Conservation (phyloP, 1,139 yeast species). For the Candida sanyaensis region DNA sequence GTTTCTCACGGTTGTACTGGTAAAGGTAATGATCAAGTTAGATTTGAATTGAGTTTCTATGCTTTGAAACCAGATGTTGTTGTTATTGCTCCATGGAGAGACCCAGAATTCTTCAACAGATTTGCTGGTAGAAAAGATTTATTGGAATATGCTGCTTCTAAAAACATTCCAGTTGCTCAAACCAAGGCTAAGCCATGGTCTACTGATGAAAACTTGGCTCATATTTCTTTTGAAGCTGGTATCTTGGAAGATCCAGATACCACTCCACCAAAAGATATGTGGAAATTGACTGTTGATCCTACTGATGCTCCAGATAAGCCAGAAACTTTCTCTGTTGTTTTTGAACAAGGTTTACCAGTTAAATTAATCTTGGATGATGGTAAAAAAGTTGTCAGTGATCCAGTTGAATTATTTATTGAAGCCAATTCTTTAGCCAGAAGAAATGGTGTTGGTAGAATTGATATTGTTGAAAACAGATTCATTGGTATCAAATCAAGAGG, state of each 20-base stretch:
- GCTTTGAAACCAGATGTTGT: conserved; percentile 96
- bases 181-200: conserved; percentile 99
- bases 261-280: conserved; percentile 99
- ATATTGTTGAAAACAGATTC: conserved; percentile 97
- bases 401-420: conserved; percentile 88
- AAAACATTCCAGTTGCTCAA: conserved; percentile 92
- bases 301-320: conserved; percentile 91
- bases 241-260: conserved; percentile 97
- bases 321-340: conserved; percentile 81
- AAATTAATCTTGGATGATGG: conserved; percentile 73
- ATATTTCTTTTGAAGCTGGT: conserved; percentile 98
- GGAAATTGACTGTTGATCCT: conserved; percentile 98
- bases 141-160: conserved; percentile 87
- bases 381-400: conserved; percentile 64
- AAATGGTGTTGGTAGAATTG: conserved; percentile 99
- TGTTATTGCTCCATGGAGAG: conserved; percentile 99
- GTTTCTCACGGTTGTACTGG: conserved; percentile 99
- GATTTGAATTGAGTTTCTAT: conserved; percentile 95
- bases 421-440: conserved; percentile 97
- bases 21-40: conserved; percentile 98
- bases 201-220: conserved; percentile 98
- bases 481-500: conserved; percentile 99
- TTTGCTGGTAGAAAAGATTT: conserved; percentile 98
- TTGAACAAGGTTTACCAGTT: conserved; percentile 84
- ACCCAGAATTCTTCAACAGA: conserved; percentile 89